Conservation (phyloP, 2,329 filamentous ascomycete genomes). For the Cercospora beticola region DNA sequence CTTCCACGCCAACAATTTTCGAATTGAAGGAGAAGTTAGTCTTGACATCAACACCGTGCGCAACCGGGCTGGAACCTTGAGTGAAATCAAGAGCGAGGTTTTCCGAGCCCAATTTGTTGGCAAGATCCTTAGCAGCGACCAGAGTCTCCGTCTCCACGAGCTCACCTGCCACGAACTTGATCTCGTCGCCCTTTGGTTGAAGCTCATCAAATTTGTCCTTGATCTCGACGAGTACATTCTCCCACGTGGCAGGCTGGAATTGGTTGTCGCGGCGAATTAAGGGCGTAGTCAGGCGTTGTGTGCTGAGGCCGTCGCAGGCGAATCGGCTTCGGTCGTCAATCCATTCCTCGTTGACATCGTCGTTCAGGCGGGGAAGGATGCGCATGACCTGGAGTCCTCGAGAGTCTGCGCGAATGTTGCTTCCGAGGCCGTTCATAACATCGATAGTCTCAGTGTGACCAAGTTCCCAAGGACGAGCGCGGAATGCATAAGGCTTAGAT, state of each 20-base stretch:
- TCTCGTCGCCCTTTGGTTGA: constrained; percentile 84
- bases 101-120: constrained; percentile 94
- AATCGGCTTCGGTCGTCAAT: constrained; percentile 98
- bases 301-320: constrained; percentile 93
- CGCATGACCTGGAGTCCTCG: constrained; percentile 96
- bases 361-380: constrained; percentile 86
- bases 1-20: constrained; percentile 87
- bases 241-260: constrained; percentile 91
- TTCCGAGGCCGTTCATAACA: constrained; percentile 87
- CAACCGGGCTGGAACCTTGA: constrained; percentile 75
- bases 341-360: constrained; percentile 99
- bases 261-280: constrained; percentile 84
- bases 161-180: constrained; percentile 91
- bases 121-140: constrained; percentile 94
- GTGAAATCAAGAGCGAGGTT: constrained; percentile 92
- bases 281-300: constrained; percentile 90
- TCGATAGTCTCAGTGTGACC: constrained; percentile 96
- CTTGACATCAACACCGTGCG: constrained; percentile 89
- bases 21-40: constrained; percentile 98
- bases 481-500: constrained; percentile 97
- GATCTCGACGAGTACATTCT: constrained; percentile 89
- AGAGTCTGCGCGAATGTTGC: constrained; percentile 90
- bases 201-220: constrained; percentile 75
- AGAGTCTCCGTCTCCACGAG: constrained; percentile 89
- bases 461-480: constrained; percentile 93